Evolutionary conservation across 768 basidiomycete species (phyloP), one percentile per base, ranked within the genome.

Genomic region (Termitomyces sp.): DNA sequence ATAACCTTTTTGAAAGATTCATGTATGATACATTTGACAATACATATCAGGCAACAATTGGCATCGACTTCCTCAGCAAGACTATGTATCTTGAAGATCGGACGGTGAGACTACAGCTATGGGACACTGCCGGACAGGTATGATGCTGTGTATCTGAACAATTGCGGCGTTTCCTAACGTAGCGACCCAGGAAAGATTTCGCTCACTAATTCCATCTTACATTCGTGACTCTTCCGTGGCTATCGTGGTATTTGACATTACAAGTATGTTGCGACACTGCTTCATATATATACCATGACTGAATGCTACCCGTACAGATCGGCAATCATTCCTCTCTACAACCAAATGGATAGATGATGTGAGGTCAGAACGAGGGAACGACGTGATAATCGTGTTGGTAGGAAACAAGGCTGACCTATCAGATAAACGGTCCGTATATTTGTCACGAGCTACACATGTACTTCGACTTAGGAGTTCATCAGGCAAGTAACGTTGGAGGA

Each of bases 11-110:
- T 27, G 32, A 8, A 55, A 95, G 92, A 74, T 91, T 91, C 70
- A 95, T 98, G 97, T 99, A 99, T 71, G 97, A 99, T 74, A 98
- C 97, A 0, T 99, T 99, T 72, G 97, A 99, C 79, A 98, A 98
- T 72, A 98, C 96, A 43, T 99, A 99, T 72, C 92, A 94, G 70
- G 94, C 94, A 19, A 96, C 94, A 10, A 96, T 96, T 68, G 94
- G 96, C 56, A 99, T 99, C 73, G 97, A 99, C 76, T 99, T 99
- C 71, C 78, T 99, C 73, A 96, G 94, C 76, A 99, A 99, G 80
- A 98, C 97, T 0, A 96, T 99, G 93, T 99, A 99, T 73, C 81
- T 98, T 56, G 97, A 99, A 68, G 97, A 99, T 76, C 81, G 97
- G 65, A 99, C 97, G 1, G 96, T 99, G 46, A 84, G 97, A 68